Evolutionary conservation across 106 monocot genomes (phyloP).

Genomic region (Acorus gramineus): DNA sequence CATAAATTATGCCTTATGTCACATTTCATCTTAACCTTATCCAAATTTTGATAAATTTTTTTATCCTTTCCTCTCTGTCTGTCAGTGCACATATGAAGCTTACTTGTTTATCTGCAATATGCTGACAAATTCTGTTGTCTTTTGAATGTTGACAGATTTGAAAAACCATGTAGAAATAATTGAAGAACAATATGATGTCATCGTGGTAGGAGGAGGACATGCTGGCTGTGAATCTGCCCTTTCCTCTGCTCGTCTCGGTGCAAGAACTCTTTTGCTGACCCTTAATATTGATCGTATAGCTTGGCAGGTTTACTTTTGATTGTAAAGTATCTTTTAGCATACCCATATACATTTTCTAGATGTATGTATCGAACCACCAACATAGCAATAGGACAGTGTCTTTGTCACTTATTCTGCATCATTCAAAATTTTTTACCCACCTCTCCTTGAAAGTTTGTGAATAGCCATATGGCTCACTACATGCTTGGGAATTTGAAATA

Average conservation of each 20-base stretch:
- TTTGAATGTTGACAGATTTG: slow-evolving; percentile 3
- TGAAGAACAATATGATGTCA: slow-evolving; percentile 85
- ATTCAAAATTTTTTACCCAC: too few species aligned
- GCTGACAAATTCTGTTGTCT: not conserved
- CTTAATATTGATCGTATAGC: slow-evolving; percentile 96
- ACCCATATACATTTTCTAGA: too few species aligned
- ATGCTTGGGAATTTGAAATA: too few species aligned
- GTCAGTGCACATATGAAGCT: not conserved
- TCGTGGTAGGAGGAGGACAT: slow-evolving; percentile 95
- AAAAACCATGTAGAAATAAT: slow-evolving; percentile 2
- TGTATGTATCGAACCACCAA: too few species aligned
- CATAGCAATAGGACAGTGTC: too few species aligned
- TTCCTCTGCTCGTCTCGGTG: slow-evolving; percentile 93
- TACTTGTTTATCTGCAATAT: not conserved
- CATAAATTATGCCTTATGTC: too few species aligned
- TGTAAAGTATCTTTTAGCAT: not conserved
- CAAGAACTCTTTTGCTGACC: slow-evolving; percentile 85
- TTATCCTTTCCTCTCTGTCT: not conserved
- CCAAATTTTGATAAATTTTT: too few species aligned
- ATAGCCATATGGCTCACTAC: too few species aligned
- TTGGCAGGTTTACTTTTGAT: slow-evolving; percentile 65
- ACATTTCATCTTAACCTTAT: too few species aligned
- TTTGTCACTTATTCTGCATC: too few species aligned
- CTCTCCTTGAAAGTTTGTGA: too few species aligned
- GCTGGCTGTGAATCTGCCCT: slow-evolving; percentile 99